These are phyloP conservation scores for Fremontodendron californicum DNA, from an alignment of 345 rosid genomes.

Conservation along the genomic window DNA sequence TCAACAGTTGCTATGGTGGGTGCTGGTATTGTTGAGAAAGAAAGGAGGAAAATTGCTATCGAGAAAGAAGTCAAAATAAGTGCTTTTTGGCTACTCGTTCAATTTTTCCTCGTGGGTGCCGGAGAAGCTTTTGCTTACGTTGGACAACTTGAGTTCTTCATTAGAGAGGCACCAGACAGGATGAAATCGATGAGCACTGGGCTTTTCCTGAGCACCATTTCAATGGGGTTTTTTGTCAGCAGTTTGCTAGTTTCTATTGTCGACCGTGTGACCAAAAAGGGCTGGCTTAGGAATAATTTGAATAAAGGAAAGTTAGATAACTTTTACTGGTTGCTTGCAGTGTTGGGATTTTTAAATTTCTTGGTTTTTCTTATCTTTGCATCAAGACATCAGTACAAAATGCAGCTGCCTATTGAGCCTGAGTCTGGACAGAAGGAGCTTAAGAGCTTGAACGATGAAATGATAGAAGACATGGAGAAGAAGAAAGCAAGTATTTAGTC, in stretches of 20 bases:
- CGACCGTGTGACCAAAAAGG: conserved; percentile 47
- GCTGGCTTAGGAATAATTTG: conserved; percentile 70
- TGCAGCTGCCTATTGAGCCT: conserved; percentile 24
- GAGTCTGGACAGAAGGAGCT: conserved; percentile 36
- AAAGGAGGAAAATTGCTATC: conserved; percentile 42
- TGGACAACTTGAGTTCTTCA: conserved; percentile 92
- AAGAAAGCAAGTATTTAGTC: conserved; percentile 6
- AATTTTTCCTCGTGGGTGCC: conserved; percentile 78
- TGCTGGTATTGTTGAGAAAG: conserved; percentile 55
- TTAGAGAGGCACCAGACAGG: conserved; percentile 81
- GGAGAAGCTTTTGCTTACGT: conserved; percentile 95
- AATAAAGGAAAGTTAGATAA: conserved; percentile 52
- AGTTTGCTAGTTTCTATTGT: conserved; percentile 72
- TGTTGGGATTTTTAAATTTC: conserved; percentile 65
- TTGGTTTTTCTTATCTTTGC: conserved; percentile 51
- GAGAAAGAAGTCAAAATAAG: conserved; percentile 33
- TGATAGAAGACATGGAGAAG: conserved; percentile 20
- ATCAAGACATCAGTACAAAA: conserved; percentile 66
- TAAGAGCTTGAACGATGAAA: conserved; percentile 18
- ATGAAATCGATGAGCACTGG: conserved; percentile 99
- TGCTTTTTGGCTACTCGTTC: conserved; percentile 81
- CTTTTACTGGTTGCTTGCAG: conserved; percentile 78
- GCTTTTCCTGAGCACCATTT: conserved; percentile 68
- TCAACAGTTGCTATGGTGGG: conserved; percentile 65
- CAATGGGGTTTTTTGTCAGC: conserved; percentile 88